Evolutionary conservation across 352 stramenopile species (phyloP), one percentile per base, ranked within the genome.

Genomic region (Phytopythium litorale): DNA sequence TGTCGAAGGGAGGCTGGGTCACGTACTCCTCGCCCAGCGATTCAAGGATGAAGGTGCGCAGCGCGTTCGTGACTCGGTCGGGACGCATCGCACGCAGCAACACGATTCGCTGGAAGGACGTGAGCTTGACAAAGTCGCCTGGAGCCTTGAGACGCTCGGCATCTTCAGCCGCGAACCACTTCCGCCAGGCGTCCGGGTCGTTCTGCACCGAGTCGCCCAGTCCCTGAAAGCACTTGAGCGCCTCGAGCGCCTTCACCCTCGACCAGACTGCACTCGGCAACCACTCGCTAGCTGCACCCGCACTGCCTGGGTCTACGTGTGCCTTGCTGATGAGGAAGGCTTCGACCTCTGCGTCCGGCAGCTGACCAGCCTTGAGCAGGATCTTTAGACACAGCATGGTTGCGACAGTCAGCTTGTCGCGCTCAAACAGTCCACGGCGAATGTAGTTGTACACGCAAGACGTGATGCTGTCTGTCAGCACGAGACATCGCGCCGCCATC

Each of bases 381-480:
- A 99, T 97, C 68, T 97, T 97, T 13, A 99, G 78, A 28, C 88
- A 96, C 5, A 98, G 72, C 82, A 98, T 96, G 0, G 92, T 98
- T 4, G 94, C 89, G 16, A 98, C 88, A 4, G 92, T 98, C 19
- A 98, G 81, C 65, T 98, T 98, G 68, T 98, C 94, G 30, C 84
- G 81, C 65, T 98, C 96, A 68, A 98, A 98, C 1, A 98, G 76
- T 0, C 96, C 96, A 35, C 95, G 87, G 4, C 93, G 88, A 48
- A 99, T 83, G 65, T 99, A 99, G 71, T 97, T 97, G 68, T 98
- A 99, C 1, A 98, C 91, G 58, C 92, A 98, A 12, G 77, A 87
- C 0, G 95, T 99, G 68, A 98, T 98, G 52, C 88, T 96, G 42
- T 97, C 76, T 75, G 96, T 97, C 21, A 98, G 78, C 25, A 92